Evolutionary conservation across 768 basidiomycete species (phyloP), one percentile per base, ranked within the genome.

Genomic region (Tulasnella sp.): DNA sequence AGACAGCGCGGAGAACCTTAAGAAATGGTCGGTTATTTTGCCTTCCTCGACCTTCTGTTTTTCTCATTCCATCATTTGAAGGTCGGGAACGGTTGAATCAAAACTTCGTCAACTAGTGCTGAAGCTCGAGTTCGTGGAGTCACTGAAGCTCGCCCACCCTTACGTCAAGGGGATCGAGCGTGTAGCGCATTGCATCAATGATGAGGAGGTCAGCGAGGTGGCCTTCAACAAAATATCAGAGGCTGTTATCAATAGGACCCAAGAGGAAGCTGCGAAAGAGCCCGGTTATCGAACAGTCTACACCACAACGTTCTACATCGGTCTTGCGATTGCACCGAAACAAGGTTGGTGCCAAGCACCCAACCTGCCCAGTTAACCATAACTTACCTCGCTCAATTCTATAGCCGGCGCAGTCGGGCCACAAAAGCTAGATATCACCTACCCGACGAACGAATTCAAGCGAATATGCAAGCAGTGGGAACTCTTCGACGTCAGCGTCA

Each of bases 21-120:
- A 94, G 80, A 98, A 98, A 87, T 99, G 97, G 97, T 97, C 83
- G 78, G 91, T 85, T 46, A 24, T 27, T 39, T 75, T n/a, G 72
- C 12, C 6, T 58, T 21, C 18, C 19, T 21, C 46, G 3, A 3
- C 12, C 19, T 1, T 16, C 34, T 9, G 36, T 36, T 4, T 71
- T 16, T 7, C 44, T 48, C 27, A 40, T 48, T 21, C 46, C 12
- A 58, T n/a, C 82, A 34, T 56, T 58, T 74, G 0, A 74, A 93
- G 92, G 92, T 86, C 96, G n/a, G 97, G 97, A 68, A 98, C 97
- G n/a, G 98, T 99, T 39, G 97, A 99, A 87, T 98, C 98, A 31
- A 91, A 94, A 83, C 89, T 99, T 87, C 92, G 98, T 68, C 96
- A 96, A 85, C 89, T 99, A 39, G 96, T 99, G 78, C 97, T 97